Percentiles rank a stretch among this genome's conserved stretches.
Evolutionary conservation across 768 basidiomycete genomes (phyloP).

Genomic region (Boletus sp.): DNA sequence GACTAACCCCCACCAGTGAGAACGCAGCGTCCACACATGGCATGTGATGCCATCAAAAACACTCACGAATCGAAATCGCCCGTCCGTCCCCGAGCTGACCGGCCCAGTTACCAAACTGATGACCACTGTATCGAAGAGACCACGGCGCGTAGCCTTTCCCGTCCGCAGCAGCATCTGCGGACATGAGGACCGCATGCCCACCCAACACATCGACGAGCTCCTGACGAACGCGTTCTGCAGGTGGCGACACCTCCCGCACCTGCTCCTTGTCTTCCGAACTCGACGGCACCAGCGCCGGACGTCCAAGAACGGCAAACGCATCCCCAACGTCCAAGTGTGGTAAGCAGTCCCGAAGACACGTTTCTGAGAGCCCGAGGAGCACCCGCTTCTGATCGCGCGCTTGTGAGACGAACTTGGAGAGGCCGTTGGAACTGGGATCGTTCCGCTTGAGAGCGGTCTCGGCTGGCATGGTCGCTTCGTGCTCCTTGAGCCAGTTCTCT

Average conservation of each 20-base stretch:
- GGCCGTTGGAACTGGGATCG: constrained; percentile 3
- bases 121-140: constrained; percentile 88
- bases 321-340: constrained; percentile 89
- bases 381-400: constrained; percentile 50
- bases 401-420: constrained; percentile 49
- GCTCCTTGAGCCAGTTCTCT: constrained; percentile 70
- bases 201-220: constrained; percentile 80
- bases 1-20: constrained; percentile 40
- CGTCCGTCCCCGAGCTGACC: constrained; percentile 96
- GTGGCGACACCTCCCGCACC: constrained; percentile 9
- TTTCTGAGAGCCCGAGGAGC: constrained; percentile 71
- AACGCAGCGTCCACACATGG: background rate
- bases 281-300: constrained; percentile 44
- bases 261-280: constrained; percentile 30
- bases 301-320: constrained; percentile 63
- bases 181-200: constrained; percentile 69
- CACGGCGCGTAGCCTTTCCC: constrained; percentile 53
- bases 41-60: background rate
- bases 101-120: constrained; percentile 87
- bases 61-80: constrained; percentile 79
- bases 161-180: constrained; percentile 25
- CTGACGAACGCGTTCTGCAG: constrained; percentile 49
- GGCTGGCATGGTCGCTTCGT: constrained; percentile 51
- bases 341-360: constrained; percentile 68
- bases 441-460: background rate